Conservation (phyloP, 139 green algal species). For the Chlorella sorokiniana region DNA sequence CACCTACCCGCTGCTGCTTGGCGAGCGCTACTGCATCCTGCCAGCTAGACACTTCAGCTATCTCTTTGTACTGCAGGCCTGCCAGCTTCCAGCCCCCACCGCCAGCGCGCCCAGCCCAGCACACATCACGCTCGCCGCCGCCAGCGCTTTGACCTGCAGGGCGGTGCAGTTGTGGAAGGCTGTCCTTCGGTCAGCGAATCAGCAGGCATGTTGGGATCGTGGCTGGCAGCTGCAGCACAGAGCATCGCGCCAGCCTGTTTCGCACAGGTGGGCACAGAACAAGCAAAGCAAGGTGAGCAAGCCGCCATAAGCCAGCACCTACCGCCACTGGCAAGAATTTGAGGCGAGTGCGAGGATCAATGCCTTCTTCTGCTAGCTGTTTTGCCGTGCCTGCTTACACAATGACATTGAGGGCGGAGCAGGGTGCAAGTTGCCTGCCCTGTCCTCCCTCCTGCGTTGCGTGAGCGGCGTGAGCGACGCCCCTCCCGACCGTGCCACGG, state of each 20-base stretch:
- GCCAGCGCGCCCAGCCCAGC: constrained; percentile 21
- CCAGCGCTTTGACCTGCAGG: constrained; percentile 42
- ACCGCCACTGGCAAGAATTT: constrained; percentile 49
- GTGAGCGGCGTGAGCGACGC: neutral
- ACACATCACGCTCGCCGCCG: constrained; percentile 31
- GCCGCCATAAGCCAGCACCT: neutral
- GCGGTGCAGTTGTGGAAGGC: no score
- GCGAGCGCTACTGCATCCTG: constrained; percentile 34
- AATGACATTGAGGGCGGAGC: neutral
- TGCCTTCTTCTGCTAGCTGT: constrained; percentile 49
- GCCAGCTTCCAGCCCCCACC: constrained; percentile 23
- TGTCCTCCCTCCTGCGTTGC: no score
- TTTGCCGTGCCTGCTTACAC: constrained; percentile 39
- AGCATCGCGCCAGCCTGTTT: no score
- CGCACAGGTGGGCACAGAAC: neutral
- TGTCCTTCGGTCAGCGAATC: no score
- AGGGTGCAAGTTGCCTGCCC: neutral
- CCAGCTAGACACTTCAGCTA: constrained; percentile 32
- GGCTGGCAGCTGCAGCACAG: no score
- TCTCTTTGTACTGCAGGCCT: constrained; percentile 29
- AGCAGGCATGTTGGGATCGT: neutral
- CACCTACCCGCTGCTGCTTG: constrained; percentile 44
- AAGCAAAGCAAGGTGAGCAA: neutral
- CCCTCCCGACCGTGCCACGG: neutral
- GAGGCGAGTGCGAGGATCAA: constrained; percentile 36